Evolutionary conservation across 78 protist genomes (phyloP).

Genomic region (Mastigamoeba balamuthi): DNA sequence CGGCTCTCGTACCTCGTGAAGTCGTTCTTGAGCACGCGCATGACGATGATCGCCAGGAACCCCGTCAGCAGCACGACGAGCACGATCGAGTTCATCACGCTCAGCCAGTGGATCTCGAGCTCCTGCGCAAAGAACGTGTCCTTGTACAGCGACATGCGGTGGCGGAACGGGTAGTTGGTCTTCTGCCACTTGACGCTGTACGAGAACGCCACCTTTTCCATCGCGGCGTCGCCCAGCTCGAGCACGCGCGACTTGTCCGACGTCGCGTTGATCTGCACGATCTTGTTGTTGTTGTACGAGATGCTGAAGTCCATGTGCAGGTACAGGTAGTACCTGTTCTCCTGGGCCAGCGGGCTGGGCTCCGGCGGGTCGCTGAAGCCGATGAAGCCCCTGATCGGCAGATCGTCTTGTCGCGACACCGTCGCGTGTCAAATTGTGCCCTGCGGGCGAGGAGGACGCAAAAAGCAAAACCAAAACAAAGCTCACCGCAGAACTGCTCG

Average conservation of each 20-base stretch:
- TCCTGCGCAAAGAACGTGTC: conserved; percentile 39
- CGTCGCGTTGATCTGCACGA: conserved; percentile 15
- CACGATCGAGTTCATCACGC: conserved; percentile 87
- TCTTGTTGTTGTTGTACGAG: conserved; percentile 65
- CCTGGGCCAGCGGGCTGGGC: not conserved
- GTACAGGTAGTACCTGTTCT: conserved; percentile 40
- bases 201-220: conserved; percentile 43
- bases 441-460: not conserved
- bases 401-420: conserved; percentile 60
- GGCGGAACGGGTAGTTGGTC: conserved; percentile 20
- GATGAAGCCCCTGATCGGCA: conserved; percentile 50
- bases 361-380: conserved; percentile 20
- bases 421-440: too few relatives aligned
- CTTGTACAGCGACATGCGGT: conserved; percentile 32
- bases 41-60: conserved; percentile 80
- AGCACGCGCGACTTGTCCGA: conserved; percentile 3
- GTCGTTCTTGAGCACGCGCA: conserved; percentile 84
- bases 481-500: conserved; percentile 63
- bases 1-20: conserved; percentile 42
- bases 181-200: conserved; percentile 82
- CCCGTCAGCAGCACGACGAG: conserved; percentile 87
- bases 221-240: not conserved
- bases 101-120: conserved; percentile 93
- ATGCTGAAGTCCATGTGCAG: conserved; percentile 79
- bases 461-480: conserved; percentile 21